phyloP scores from a whole-genome alignment of 306 rosid genomes.

The Parietaria judaica region DNA sequence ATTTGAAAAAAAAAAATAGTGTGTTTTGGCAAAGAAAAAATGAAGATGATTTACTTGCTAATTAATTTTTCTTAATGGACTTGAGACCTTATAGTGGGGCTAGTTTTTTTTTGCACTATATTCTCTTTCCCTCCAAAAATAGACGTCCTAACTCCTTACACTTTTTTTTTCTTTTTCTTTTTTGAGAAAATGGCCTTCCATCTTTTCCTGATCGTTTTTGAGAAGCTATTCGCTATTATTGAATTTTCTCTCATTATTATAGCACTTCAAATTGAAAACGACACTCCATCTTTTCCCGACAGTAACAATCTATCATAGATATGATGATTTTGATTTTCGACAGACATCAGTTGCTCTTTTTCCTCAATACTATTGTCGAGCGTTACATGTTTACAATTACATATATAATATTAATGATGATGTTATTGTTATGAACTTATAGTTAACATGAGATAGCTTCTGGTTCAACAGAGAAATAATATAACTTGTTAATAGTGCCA shows the following conservation, averaged over 20 bases:
- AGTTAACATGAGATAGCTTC: too few relatives aligned
- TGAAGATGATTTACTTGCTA: slow-evolving; percentile 11
- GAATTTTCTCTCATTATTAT: background rate
- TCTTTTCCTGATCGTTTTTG: slow-evolving; percentile 21
- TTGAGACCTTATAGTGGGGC: slow-evolving; percentile 33
- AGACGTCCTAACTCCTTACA: slow-evolving; percentile 36
- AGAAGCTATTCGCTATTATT: background rate
- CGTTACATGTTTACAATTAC: too few relatives aligned
- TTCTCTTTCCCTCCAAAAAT: background rate
- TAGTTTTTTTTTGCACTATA: background rate
- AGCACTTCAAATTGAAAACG: background rate
- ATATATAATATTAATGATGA: too few relatives aligned
- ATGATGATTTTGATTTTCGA: background rate
- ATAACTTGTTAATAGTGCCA: too few relatives aligned
- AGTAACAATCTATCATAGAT: background rate
- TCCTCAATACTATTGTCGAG: too few relatives aligned
- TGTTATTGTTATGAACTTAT: too few relatives aligned
- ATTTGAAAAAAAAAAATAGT: too few relatives aligned
- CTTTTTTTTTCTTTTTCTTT: too few relatives aligned
- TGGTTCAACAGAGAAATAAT: too few relatives aligned
- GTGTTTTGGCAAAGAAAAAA: too few relatives aligned
- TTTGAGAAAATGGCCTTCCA: slow-evolving; percentile 28
- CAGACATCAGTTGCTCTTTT: too few relatives aligned
- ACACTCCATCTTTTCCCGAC: background rate
- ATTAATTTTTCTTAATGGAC: slow-evolving; percentile 25